Base-by-base conservation (phyloP, 371 early-diverging fungal species). In the Choanephora cucurbitarum region DNA sequence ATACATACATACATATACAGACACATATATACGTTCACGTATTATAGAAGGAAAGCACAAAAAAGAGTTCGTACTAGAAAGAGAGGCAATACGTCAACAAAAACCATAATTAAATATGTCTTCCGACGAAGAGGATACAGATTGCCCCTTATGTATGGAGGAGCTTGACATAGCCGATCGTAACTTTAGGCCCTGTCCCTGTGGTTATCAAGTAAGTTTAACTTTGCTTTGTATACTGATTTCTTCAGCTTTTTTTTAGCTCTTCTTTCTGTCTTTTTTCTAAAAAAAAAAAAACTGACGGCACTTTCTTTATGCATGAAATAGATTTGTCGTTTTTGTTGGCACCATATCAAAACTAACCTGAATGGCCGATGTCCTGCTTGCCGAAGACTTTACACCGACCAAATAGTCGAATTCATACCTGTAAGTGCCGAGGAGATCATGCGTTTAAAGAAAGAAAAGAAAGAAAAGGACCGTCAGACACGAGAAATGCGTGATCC, bases 301-400 rank as follows among this genome's bases (percentile, higher is more conserved):
- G 7, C 28, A 28, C 28, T 28, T 5, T 28, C 7, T 7, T 28
- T 7, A 5, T 28, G 28, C 28, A 28, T 28, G 7, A 28, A 28
- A 28, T 77, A 97, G 95, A 94, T 98, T 59, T 98, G 98, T 72
- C 89, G 97, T n/a, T 98, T 98, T 72, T 98, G 98, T 66, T 96
- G 95, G 91, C 90, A 98, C 70, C 95, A 94, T 64, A 96, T 96
- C 73, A 93, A 91, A 60, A 91, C 95, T 47, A 86, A 93, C 64
- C 80, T 93, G 59, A 95, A 94, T 69, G 91, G 91, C 6, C 83
- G 87, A 46, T 98, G 98, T 72, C 97, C 98, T 17, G 97, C 95
- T 8, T 98, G 98, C 59, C 81, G 92, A 43, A 76, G 92, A 55
- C 64, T 83, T 13, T 92, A 92, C 55, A 85, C 90, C 7, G 96